Base-by-base conservation (phyloP, 805 yeast species). In the Phaffomyces antillensis region DNA sequence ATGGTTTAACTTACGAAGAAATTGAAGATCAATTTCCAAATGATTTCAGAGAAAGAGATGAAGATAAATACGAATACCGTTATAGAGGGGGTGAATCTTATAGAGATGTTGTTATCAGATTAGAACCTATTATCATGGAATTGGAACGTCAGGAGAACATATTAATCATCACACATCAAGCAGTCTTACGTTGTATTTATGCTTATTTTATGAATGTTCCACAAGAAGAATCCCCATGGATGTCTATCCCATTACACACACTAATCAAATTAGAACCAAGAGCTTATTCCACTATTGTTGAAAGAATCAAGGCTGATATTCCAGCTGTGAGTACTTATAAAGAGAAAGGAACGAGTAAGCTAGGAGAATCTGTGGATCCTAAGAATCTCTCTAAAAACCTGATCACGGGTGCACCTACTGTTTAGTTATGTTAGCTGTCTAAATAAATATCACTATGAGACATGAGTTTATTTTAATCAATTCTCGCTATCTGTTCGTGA, bases 171-270 rank as follows among this genome's bases (percentile, higher is more conserved):
- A 93, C 99, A 4, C 99, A 93, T 64, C 99, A 93, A 66, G 98
- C 98, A 0, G 98, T 93, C 11, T 71, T 93, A 52, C 77, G 99
- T 58, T 93, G 99, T 61, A 82, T 93, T 42, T 93, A 93, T 65
- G 98, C 99, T 8, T 93, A 93, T 65, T 93, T 90, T 61, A 93
- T 93, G 98, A 91, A 93, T 61, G 95, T 93, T 17, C 96, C 97
- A 5, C 98, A 91, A 63, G 96, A 91, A 56, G 91, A 88, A 63
- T 79, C 90, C 47, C 99, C 99, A 6, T 93, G 99, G 99, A 89
- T 93, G 96, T 87, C 95, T 35, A 95, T 93, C 47, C 99, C 99
- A 7, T 70, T 93, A 56, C 99, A 93, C 61, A 93, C 99, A 0
- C 69, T 93, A 62, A 93, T 93, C 58, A 85, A 88, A 60, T 71